Evolutionary conservation across 805 yeast genomes (phyloP), one percentile per base, ranked within the genome.

Genomic region (Grigorovia jiainica): DNA sequence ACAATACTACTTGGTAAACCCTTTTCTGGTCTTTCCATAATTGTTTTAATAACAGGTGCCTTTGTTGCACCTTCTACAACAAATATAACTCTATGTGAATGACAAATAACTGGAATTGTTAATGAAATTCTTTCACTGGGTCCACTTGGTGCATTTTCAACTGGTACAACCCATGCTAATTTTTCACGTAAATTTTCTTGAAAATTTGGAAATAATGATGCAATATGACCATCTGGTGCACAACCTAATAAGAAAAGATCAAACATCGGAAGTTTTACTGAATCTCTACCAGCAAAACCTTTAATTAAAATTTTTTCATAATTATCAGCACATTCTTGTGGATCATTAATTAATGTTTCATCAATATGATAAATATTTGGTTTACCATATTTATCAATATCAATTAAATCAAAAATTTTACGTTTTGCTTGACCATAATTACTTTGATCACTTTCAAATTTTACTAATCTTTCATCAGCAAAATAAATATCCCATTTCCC

Each of bases 201-300:
- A 47, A 65, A 67, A 58, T 82, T 82, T 18, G 98, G 98, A 70
- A 90, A 90, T 43, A 90, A 73, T n/a, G 95, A 87, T 40, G 96
- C 95, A 57, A 87, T 85, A 63, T 90, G 98, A 18, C 98, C 98
- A 63, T 90, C 98, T 3, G 97, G 97, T 1, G 98, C 98, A 70
- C 97, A 90, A 20, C 98, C 98, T 45, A 92, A 71, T 50, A 92
- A 68, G 47, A 92, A 75, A 41, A 92, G 67, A 63, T 92, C 97
- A 66, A 92, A 90, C 77, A 86, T 79, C 45, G 98, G 98, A 47
- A 90, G 72, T 65, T 89, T 87, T 43, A 92, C 98, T 15, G 95
- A 82, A 63, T 92, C 97, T 60, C 94, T 90, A 41, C 85, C 87
- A 9, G 98, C 98, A 67, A 92, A 92, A 41, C 90, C 92, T 56